These are phyloP conservation scores for Labyrinthula sp. DNA, from an alignment of 352 stramenopile genomes.

Conservation along the genomic window DNA sequence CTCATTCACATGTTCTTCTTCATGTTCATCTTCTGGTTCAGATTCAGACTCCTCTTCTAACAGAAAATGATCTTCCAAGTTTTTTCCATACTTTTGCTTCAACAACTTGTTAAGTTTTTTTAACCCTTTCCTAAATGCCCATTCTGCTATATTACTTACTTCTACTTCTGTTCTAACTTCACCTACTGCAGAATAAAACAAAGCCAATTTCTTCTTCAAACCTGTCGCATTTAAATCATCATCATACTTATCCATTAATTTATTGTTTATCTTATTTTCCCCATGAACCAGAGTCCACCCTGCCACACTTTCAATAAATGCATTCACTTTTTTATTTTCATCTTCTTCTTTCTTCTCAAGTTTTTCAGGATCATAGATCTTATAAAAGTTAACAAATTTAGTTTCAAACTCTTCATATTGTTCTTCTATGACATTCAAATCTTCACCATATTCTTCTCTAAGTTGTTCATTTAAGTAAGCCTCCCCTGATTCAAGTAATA, in stretches of 20 bases:
- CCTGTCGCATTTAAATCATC: slow-evolving; percentile 17
- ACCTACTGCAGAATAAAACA: slow-evolving; percentile 19
- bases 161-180: slow-evolving; percentile 9
- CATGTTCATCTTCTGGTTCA: slow-evolving; percentile 9
- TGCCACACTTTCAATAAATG: slow-evolving; percentile 14
- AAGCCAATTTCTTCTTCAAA: not conserved
- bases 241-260: slow-evolving; percentile 19
- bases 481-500: slow-evolving; percentile 7
- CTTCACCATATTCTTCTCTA: slow-evolving; percentile 3
- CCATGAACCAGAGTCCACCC: slow-evolving; percentile 22
- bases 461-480: slow-evolving; percentile 10
- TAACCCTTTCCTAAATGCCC: slow-evolving; percentile 16
- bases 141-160: slow-evolving; percentile 12
- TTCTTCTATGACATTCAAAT: slow-evolving; percentile 16
- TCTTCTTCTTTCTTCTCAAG: slow-evolving; percentile 22
- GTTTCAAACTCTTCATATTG: slow-evolving; percentile 13
- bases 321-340: no score
- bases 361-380: slow-evolving; percentile 13
- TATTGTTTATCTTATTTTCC: slow-evolving; percentile 16
- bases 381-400: slow-evolving; percentile 20
- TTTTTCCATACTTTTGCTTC: slow-evolving; percentile 21
- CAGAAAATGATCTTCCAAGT: slow-evolving; percentile 18
- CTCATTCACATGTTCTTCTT: no score
- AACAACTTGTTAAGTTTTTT: slow-evolving; percentile 26
- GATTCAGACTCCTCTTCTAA: not conserved